These are phyloP conservation scores for Suillus weaverae DNA, from an alignment of 768 basidiomycete species.

Conservation along the genomic window DNA sequence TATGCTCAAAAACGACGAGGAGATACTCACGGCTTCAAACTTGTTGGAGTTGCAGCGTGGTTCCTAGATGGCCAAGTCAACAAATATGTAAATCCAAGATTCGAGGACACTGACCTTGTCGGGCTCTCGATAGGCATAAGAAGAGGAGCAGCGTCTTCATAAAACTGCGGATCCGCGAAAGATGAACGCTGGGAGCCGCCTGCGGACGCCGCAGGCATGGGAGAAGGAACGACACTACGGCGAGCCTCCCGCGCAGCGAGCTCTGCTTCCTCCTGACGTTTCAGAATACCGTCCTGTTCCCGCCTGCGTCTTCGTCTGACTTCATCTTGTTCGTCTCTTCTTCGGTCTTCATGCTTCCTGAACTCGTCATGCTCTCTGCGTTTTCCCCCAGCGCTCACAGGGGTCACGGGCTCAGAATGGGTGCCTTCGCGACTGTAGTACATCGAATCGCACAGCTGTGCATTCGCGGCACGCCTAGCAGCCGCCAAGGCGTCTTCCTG, in stretches of 20 bases:
- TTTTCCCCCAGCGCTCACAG: slow-evolving; percentile 27
- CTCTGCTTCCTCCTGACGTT: slow-evolving; percentile 62
- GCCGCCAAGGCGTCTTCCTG: slow-evolving; percentile 30
- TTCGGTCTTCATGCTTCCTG: slow-evolving; percentile 44
- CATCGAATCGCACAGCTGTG: slow-evolving; percentile 23
- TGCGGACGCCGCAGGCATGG: slow-evolving; percentile 30
- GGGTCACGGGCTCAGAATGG: slow-evolving; percentile 27
- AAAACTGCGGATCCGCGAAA: slow-evolving; percentile 30
- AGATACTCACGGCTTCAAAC: slow-evolving; percentile 37
- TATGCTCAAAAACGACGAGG: slow-evolving; percentile 3
- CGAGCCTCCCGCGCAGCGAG: slow-evolving; percentile 47
- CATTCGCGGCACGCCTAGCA: slow-evolving; percentile 25
- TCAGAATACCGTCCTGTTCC: slow-evolving; percentile 58
- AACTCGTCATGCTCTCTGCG: slow-evolving; percentile 32
- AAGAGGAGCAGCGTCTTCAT: slow-evolving; percentile 35
- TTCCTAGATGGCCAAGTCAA: slow-evolving; percentile 22
- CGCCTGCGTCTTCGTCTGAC: slow-evolving; percentile 42
- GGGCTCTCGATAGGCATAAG: slow-evolving; percentile 70
- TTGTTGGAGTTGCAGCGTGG: slow-evolving; percentile 28
- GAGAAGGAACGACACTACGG: slow-evolving; percentile 32
- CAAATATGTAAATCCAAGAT: slow-evolving; percentile 36
- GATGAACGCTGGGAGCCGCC: slow-evolving; percentile 36
- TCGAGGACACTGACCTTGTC: slow-evolving; percentile 48
- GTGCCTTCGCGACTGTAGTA: slow-evolving; percentile 20
- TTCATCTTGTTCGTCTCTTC: slow-evolving; percentile 49